Base-by-base conservation (phyloP, 371 early-diverging fungal genomes). In the Basidiobolus meristosporus region DNA sequence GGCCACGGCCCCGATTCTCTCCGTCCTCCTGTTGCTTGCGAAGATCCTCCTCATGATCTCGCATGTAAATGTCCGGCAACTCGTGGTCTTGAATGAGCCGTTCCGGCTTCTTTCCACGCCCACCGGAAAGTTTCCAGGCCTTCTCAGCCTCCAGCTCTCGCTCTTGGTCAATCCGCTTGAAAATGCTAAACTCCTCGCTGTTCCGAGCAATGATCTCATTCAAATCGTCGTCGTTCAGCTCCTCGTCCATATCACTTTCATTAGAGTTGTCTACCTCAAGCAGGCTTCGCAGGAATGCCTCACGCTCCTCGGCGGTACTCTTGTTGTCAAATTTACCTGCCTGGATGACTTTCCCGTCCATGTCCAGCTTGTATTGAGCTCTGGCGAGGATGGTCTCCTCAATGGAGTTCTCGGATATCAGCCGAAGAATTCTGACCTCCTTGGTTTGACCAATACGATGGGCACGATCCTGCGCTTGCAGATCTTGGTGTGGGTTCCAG, bases 361-460 rank as follows among this genome's bases (percentile, higher is more conserved):
- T 77, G 50, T 88, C 89, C 32, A 95, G 60, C 51, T 98, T 98
- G 65, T 78, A 84, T 49, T 92, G 85, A n/a, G 98, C 98, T 41
- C 89, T 63, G 3, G 83, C 90, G 41, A 98, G 53, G 46, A 98
- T 97, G 41, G 73, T 82, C 57, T 98, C 99, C 61, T 99, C 99
- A 33, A 98, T 75, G 0, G 98, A 89, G 36, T 86, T 77, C 22
- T 81, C 77, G 4, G 91, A 90, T 44, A 99, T 86, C 31, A 99
- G 57, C n/a, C 98, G 77, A 54, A 97, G 79, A 39, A 99, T 92
- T 20, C 89, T 77, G n/a, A 99, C 99, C 60, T 98, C 98, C 50
- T 95, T 96, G 19, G 85, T 98, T 61, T 99, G 99, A 14, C 99
- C 99, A 52, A 99, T 98, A 59, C 99, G 84, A 68, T 99, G 99